These are phyloP conservation scores for Hypoxylon crocopeplum DNA, from an alignment of 495 filamentous ascomycete genomes.

Conservation along the genomic window DNA sequence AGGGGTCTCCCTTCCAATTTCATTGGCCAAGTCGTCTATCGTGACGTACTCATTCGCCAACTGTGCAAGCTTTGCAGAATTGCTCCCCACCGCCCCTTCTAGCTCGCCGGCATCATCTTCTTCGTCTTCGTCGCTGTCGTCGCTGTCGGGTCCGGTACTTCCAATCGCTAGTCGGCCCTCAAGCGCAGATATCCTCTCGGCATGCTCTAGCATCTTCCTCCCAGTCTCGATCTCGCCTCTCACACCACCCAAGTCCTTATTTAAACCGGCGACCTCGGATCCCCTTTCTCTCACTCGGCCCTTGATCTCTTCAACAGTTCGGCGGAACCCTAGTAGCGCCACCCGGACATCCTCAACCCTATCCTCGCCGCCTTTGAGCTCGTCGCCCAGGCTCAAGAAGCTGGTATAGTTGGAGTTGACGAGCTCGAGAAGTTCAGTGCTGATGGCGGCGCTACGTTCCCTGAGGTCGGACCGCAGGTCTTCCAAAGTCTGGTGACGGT, in stretches of 20 bases:
- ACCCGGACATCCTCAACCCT: constrained; percentile 91
- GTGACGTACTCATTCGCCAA: constrained; percentile 53
- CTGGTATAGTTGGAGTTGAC: constrained; percentile 94
- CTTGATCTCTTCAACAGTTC: constrained; percentile 70
- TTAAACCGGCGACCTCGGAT: constrained; percentile 50
- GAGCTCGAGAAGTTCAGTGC: constrained; percentile 85
- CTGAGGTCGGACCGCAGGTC: constrained; percentile 89
- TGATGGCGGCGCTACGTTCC: constrained; percentile 73
- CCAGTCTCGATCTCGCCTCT: constrained; percentile 59
- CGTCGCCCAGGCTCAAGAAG: constrained; percentile 82
- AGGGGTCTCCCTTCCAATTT: constrained; percentile 49
- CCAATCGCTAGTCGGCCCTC: constrained; percentile 68
- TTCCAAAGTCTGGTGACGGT: constrained; percentile 94
- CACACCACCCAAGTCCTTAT: constrained; percentile 49
- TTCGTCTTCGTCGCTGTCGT: constrained; percentile 42
- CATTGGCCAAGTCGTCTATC: constrained; percentile 47
- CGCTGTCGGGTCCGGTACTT: constrained; percentile 43
- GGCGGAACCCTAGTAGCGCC: constrained; percentile 80
- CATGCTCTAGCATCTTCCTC: constrained; percentile 72
- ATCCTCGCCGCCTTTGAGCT: constrained; percentile 87
- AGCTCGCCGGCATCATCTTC: constrained; percentile 42
- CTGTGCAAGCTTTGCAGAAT: constrained; percentile 49
- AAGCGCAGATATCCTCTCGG: constrained; percentile 73
- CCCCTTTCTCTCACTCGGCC: constrained; percentile 56
- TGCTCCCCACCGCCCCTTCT: constrained; percentile 44